Evolutionary conservation across 768 basidiomycete species (phyloP).

Genomic region (Suillus clintonianus): DNA sequence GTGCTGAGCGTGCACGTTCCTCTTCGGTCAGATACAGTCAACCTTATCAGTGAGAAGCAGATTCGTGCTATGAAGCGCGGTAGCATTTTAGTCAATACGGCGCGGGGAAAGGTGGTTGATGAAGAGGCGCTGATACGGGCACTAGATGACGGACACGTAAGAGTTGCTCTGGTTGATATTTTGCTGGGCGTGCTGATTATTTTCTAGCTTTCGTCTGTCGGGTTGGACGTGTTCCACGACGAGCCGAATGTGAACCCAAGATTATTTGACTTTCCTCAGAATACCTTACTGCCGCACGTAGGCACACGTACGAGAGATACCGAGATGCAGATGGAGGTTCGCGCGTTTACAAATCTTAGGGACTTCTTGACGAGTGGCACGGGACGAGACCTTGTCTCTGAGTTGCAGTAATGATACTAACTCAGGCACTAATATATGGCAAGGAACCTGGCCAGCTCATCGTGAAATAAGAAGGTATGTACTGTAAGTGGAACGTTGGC

Average conservation of each 20-base stretch:
- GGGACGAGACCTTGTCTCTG: constrained; percentile 66
- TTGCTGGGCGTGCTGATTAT: constrained; percentile 7
- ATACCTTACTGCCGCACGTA: constrained; percentile 84
- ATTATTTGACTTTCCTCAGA: constrained; percentile 73
- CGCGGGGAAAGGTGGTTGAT: constrained; percentile 82
- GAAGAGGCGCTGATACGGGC: constrained; percentile 81
- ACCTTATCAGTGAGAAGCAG: constrained; percentile 68
- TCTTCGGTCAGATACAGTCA: constrained; percentile 66
- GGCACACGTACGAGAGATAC: constrained; percentile 79
- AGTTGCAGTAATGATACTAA: constrained; percentile 27
- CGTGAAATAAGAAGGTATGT: too few species aligned
- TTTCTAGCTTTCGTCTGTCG: constrained; percentile 67
- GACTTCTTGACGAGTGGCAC: constrained; percentile 62
- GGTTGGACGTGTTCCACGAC: constrained; percentile 84
- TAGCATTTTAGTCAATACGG: constrained; percentile 76
- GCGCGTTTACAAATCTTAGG: constrained; percentile 68
- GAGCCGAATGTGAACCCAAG: constrained; percentile 77
- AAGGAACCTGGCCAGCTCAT: too few species aligned
- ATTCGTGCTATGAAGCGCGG: constrained; percentile 74
- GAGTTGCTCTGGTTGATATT: constrained; percentile 26
- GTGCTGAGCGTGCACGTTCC: constrained; percentile 85
- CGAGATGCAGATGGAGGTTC: constrained; percentile 76
- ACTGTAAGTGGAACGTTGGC: too few species aligned
- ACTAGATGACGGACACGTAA: constrained; percentile 79
- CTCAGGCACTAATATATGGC: too few species aligned